These are phyloP conservation scores for Penicillium samsonianum DNA, from an alignment of 495 filamentous ascomycete species.

Conservation along the genomic window DNA sequence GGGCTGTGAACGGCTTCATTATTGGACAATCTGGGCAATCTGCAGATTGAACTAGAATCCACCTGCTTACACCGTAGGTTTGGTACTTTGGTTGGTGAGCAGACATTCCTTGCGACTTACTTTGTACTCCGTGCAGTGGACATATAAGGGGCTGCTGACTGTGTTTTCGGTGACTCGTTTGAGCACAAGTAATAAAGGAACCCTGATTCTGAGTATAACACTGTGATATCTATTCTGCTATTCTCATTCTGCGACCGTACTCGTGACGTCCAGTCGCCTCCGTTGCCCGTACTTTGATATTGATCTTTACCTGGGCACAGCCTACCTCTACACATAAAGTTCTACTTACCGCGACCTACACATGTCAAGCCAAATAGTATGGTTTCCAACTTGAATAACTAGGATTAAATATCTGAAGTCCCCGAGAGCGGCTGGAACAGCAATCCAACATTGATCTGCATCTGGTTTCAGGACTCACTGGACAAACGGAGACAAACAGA, in stretches of 20 bases:
- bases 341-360: neutral
- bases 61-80: slow-evolving; percentile 1
- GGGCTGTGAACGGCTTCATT: neutral
- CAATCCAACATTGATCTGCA: neutral
- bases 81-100: neutral
- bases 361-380: neutral
- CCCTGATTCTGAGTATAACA: neutral
- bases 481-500: slow-evolving; percentile 4
- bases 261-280: neutral
- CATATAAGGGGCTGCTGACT: slow-evolving; percentile 4
- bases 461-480: neutral
- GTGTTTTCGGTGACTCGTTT: slow-evolving; percentile 5
- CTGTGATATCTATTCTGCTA: neutral
- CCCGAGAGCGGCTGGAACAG: neutral
- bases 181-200: neutral
- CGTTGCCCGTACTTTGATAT: neutral
- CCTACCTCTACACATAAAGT: neutral
- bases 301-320: too few relatives aligned
- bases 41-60: slow-evolving; percentile 3
- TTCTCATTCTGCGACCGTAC: neutral
- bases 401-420: neutral
- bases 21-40: neutral
- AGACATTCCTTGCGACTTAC: neutral
- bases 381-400: neutral
- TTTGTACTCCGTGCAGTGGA: neutral